These are phyloP conservation scores for Nakaseomyces glabratus DNA, from an alignment of 1,139 yeast species.

Conservation along the genomic window DNA sequence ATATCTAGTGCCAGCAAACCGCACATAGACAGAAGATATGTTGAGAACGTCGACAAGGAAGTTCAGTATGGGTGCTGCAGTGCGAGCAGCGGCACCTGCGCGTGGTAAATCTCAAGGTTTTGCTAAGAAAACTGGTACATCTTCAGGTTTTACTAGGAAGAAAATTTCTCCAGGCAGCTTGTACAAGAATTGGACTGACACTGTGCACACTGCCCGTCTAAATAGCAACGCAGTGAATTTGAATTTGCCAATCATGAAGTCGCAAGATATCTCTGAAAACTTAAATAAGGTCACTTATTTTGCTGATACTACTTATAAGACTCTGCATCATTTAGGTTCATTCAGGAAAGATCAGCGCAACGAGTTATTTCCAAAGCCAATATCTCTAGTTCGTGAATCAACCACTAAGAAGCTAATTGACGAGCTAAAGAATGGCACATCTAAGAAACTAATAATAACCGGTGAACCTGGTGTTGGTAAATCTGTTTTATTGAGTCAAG, in stretches of 20 bases:
- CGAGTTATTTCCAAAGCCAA: constrained; percentile 51
- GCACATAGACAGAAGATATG: too few relatives aligned
- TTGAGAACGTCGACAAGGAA: constrained; percentile 3
- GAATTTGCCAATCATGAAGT: constrained; percentile 19
- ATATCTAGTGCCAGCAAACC: too few relatives aligned
- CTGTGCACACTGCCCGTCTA: constrained; percentile 23
- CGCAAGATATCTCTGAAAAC: constrained; percentile 13
- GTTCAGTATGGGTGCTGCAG: background rate
- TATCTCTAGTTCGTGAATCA: constrained; percentile 42
- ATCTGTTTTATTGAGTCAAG: constrained; percentile 63
- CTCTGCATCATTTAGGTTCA: constrained; percentile 38
- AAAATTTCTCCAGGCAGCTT: constrained; percentile 24
- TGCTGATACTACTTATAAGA: constrained; percentile 20
- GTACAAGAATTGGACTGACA: constrained; percentile 27
- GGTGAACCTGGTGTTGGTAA: constrained; percentile 82
- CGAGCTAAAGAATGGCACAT: constrained; percentile 26
- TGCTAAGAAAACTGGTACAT: constrained; percentile 20
- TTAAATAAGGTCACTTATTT: constrained; percentile 19
- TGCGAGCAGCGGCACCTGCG: constrained; percentile 19
- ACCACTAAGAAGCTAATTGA: constrained; percentile 20
- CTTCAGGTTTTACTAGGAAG: constrained; percentile 19
- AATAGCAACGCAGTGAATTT: constrained; percentile 22
- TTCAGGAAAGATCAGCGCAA: constrained; percentile 58
- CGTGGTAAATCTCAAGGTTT: constrained; percentile 28
- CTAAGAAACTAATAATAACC: constrained; percentile 48